Base-by-base conservation (phyloP, 1,284 basidiomycete genomes). In the Singerocomus inundabilis region DNA sequence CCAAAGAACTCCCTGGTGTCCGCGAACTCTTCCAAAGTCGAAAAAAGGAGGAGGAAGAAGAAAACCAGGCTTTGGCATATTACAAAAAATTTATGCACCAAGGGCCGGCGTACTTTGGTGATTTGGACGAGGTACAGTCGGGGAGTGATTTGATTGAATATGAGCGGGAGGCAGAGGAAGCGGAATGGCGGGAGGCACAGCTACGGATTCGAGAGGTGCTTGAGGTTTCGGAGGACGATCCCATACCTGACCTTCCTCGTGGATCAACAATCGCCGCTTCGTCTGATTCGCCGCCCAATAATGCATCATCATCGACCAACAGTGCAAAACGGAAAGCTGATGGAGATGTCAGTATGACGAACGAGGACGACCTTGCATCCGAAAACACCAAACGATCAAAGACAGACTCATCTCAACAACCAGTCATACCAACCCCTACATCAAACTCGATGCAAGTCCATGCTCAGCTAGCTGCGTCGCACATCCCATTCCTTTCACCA, bases 1-100 rank as follows among this genome's bases (percentile, higher is more conserved):
- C 96, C 5, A 96, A 94, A 64, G 97, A 98, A 47, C 77, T 99
- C 5, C 97, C 96, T 0, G 96, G 97, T 41, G 93, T 98, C 5
- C 88, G 88, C 55, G 96, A 99, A 72, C 78, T 99, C 30, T 97
- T 99, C 66, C 78, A 86, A 62, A 85, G 86, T 63, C 82, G 85
- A 39, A 88, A 92, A 72, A 80, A 82, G 60, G 84, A 92, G 45
- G 89, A 92, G 57, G 89, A 90, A 35, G 88, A 92, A 55, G 91
- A 94, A 67, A 91, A 87, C 62, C 81, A 84, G 58, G 83, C 82
- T 0, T 71, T 86, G 25, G 78, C 82, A 0, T 88, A 82, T 62
- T 98, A 93, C 72, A 90, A 90, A 69, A 92, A 90, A 68, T 98
- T 96, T 67, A 81, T 84, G 66, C 85, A 90, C 58, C 91, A 93